Percentiles rank a stretch among this genome's conserved stretches.
These are phyloP conservation scores for Hericium erinaceus DNA, from an alignment of 768 basidiomycete species.

Conservation along the genomic window DNA sequence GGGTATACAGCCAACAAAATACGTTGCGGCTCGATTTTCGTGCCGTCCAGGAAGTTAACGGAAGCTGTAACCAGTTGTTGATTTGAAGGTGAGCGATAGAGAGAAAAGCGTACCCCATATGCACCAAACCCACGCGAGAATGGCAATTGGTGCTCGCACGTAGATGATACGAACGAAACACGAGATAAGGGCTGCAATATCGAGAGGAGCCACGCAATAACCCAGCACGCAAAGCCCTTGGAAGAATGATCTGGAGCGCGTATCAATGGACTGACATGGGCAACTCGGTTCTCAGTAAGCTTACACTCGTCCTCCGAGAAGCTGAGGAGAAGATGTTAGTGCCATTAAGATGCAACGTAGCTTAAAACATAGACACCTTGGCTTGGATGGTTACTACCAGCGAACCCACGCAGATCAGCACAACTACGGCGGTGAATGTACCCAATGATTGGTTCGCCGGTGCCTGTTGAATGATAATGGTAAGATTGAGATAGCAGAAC, in stretches of 20 bases:
- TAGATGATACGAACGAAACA: slow-evolving; percentile 82
- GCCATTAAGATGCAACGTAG: not conserved
- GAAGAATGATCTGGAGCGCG: slow-evolving; percentile 70
- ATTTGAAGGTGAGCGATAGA: not conserved
- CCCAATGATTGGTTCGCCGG: slow-evolving; percentile 74
- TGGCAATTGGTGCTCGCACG: slow-evolving; percentile 76
- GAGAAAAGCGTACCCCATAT: slow-evolving; percentile 71
- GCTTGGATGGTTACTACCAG: slow-evolving; percentile 92
- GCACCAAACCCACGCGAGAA: slow-evolving; percentile 90
- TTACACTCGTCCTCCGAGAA: slow-evolving; percentile 77
- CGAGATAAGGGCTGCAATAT: slow-evolving; percentile 82
- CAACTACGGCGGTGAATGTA: slow-evolving; percentile 91
- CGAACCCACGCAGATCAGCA: slow-evolving; percentile 85
- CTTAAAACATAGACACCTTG: slow-evolving; percentile 43
- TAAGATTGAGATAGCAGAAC: too few species aligned
- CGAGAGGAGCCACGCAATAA: slow-evolving; percentile 89
- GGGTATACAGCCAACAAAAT: slow-evolving; percentile 94
- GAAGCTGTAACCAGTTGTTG: slow-evolving; percentile 37
- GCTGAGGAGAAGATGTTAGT: slow-evolving; percentile 27
- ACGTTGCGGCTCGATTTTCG: slow-evolving; percentile 84
- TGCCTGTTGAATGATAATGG: slow-evolving; percentile 42
- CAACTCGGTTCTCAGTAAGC: slow-evolving; percentile 16
- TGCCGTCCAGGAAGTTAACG: slow-evolving; percentile 92
- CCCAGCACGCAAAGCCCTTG: slow-evolving; percentile 92
- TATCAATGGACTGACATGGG: not conserved